Evolutionary conservation across 805 yeast genomes (phyloP).

Genomic region (Starmerella vitae): DNA sequence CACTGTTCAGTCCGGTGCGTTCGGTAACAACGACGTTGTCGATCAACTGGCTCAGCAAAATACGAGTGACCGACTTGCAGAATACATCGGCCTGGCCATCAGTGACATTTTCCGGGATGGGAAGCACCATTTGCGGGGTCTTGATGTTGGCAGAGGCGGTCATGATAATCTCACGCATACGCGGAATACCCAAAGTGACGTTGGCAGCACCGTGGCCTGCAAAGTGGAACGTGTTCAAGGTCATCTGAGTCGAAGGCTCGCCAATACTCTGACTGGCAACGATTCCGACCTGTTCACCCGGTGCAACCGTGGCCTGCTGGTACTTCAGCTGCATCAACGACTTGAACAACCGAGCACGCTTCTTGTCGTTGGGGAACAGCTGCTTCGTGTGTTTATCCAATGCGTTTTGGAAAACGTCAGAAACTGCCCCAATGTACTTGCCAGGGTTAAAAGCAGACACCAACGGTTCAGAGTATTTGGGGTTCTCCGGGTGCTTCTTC

Average conservation of each 20-base stretch:
- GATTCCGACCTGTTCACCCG: slow-evolving; percentile 98
- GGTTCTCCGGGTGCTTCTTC: slow-evolving; percentile 39
- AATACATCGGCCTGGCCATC: slow-evolving; percentile 85
- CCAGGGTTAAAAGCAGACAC: slow-evolving; percentile 77
- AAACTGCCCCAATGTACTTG: slow-evolving; percentile 81
- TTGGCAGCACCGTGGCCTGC: slow-evolving; percentile 99
- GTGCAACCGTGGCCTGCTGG: slow-evolving; percentile 87
- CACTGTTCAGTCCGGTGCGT: slow-evolving; percentile 53
- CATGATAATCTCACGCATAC: slow-evolving; percentile 99
- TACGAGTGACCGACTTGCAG: slow-evolving; percentile 78
- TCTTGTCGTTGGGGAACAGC: slow-evolving; percentile 39
- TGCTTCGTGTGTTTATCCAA: slow-evolving; percentile 54
- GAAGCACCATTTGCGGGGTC: slow-evolving; percentile 98
- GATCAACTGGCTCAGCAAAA: slow-evolving; percentile 74
- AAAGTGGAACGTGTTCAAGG: slow-evolving; percentile 89
- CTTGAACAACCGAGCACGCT: slow-evolving; percentile 60
- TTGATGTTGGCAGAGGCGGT: slow-evolving; percentile 90
- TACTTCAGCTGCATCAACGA: slow-evolving; percentile 97
- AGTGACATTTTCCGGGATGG: slow-evolving; percentile 61
- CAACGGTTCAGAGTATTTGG: slow-evolving; percentile 69
- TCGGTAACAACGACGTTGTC: slow-evolving; percentile 78
- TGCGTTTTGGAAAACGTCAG: slow-evolving; percentile 73
- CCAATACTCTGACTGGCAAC: slow-evolving; percentile 97
- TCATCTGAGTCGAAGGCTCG: slow-evolving; percentile 99
- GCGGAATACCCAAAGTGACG: slow-evolving; percentile 98